Evolutionary conservation across 176 grass and related monocot genomes (phyloP), one percentile per base, ranked within the genome.

Genomic region (Carex pumila): DNA sequence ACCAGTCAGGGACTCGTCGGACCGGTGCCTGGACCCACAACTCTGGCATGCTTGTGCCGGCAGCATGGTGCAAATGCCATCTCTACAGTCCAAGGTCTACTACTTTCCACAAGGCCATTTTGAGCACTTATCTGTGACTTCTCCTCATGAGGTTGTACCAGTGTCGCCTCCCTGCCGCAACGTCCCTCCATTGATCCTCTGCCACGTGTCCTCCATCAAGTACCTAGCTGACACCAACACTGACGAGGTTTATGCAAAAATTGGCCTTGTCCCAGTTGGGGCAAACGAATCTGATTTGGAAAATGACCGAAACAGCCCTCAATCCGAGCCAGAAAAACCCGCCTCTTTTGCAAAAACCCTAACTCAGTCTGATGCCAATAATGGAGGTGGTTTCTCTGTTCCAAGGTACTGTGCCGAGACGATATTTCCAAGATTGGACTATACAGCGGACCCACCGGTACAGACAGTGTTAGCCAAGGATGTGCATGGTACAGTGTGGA

Each of bases 361-460:
- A 18, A 99, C 97, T 60, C 97, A 99, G 81, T 99, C 97, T 37
- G 97, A 99, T 85, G 97, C 97, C 69, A 99, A 99, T 88, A 99
- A 99, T 64, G 97, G 97, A 45, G 97, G 97, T 0, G 97, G 97
- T 0, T 99, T 99, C 88, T 99, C 97, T 12, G 97, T 99, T 22
- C 97, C 97, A 12, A 91, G 97, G 15, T 99, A 99, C 88, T 99
- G 97, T 87, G 97, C 97, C 18, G 97, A 99, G 86, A 99, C 97
- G 61, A 94, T 99, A 88, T 99, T 99, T 88, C 97, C 97, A 7
- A 85, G 93, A 57, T 85, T 99, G 39, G 97, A 99, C 85, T 99
- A 94, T 88, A 90, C 93, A 6, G 93, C 97, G 15, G 93, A 99
- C 19, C 96, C 97, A 10, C 97, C 97, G 0, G 97, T 99, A 5